Evolutionary conservation across 2,329 filamentous ascomycete species (phyloP).

Genomic region (Huntiella bhutanensis): DNA sequence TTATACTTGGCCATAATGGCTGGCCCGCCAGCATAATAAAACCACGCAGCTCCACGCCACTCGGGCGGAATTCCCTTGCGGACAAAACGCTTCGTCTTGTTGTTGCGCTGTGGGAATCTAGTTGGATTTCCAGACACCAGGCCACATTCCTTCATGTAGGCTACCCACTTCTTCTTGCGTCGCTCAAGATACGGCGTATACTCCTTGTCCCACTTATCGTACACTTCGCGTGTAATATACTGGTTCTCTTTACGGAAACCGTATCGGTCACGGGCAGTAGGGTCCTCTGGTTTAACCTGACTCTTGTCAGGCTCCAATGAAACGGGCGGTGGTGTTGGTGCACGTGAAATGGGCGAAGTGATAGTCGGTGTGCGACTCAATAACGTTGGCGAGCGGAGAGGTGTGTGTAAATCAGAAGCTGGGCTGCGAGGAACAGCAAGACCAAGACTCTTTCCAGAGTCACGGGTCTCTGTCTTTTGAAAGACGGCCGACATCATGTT

Average conservation of each 20-base stretch:
- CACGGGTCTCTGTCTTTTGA: slow-evolving; percentile 23
- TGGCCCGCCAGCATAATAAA: slow-evolving; percentile 82
- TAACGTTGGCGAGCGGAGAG: slow-evolving; percentile 10
- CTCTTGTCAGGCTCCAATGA: slow-evolving; percentile 15
- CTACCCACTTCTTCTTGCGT: slow-evolving; percentile 64
- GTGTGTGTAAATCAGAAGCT: neutral
- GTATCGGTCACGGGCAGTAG: slow-evolving; percentile 53
- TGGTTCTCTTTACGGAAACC: slow-evolving; percentile 81
- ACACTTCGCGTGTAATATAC: slow-evolving; percentile 56
- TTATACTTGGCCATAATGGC: slow-evolving; percentile 56
- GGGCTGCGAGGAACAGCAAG: slow-evolving; percentile 10
- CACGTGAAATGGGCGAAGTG: slow-evolving; percentile 11
- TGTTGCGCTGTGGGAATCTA: slow-evolving; percentile 60
- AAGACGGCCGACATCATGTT: slow-evolving; percentile 11
- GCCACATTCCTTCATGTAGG: slow-evolving; percentile 56
- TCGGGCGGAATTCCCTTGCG: slow-evolving; percentile 87
- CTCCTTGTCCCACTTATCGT: slow-evolving; percentile 59
- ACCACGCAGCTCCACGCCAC: slow-evolving; percentile 92
- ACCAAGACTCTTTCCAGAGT: slow-evolving; percentile 31
- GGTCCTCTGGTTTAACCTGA: slow-evolving; percentile 26
- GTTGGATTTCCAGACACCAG: slow-evolving; percentile 53
- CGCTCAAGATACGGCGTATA: slow-evolving; percentile 61
- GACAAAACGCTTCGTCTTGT: slow-evolving; percentile 76
- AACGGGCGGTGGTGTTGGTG: slow-evolving; percentile 13
- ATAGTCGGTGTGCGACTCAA: slow-evolving; percentile 9